phyloP scores from a whole-genome alignment of 768 basidiomycete genomes.

The Boletus tylopilopsis region DNA sequence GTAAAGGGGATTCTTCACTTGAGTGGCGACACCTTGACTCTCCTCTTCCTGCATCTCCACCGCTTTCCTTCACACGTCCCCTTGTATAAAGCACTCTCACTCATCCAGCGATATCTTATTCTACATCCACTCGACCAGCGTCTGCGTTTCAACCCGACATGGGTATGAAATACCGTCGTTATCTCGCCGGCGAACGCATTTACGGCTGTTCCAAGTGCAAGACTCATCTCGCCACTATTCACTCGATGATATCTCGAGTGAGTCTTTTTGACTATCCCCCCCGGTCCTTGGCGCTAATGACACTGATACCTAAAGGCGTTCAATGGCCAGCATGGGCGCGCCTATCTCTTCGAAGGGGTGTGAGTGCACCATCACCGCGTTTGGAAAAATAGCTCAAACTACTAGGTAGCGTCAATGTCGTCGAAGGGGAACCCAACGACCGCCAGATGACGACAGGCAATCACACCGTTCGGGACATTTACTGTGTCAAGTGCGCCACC shows the following conservation, averaged over 20 bases:
- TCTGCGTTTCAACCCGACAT: conserved; percentile 37
- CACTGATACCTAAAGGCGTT: conserved; percentile 63
- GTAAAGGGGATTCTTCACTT: conserved; percentile 22
- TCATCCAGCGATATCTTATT: conserved; percentile 2
- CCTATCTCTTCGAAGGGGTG: conserved; percentile 94
- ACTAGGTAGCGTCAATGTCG: conserved; percentile 75
- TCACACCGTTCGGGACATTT: conserved; percentile 95
- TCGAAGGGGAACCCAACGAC: conserved; percentile 86
- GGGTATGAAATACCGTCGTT: conserved; percentile 89
- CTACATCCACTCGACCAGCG: neutral
- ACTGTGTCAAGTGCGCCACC: conserved; percentile 84
- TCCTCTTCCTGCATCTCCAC: conserved; percentile 8
- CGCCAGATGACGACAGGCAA: conserved; percentile 96
- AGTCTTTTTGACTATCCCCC: conserved; percentile 23
- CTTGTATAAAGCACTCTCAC: conserved; percentile 25
- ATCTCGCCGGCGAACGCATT: conserved; percentile 80
- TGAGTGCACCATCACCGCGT: conserved; percentile 41
- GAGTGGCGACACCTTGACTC: neutral
- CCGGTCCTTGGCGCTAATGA: conserved; percentile 10
- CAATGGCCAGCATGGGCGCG: conserved; percentile 94
- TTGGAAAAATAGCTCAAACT: conserved; percentile 9
- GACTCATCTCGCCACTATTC: conserved; percentile 88
- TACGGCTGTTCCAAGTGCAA: conserved; percentile 85
- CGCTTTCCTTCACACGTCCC: conserved; percentile 28
- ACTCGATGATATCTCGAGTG: conserved; percentile 88